These are phyloP conservation scores for Fraxinus anomala DNA, from an alignment of 257 asterid genomes.

Conservation along the genomic window DNA sequence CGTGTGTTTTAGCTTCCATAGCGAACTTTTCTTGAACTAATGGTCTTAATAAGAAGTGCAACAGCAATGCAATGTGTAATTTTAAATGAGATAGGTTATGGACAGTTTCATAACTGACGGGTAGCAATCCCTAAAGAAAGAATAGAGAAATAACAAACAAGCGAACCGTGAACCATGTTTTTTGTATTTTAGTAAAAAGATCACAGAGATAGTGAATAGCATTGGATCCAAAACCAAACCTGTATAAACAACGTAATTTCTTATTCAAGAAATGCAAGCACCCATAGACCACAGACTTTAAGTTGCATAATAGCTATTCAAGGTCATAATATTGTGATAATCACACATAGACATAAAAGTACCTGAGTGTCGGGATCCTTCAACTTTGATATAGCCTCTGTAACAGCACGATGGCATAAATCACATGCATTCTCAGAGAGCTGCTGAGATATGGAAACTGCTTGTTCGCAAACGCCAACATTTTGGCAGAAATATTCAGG, in stretches of 20 bases:
- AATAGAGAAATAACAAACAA: not conserved
- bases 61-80: not conserved
- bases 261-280: not conserved
- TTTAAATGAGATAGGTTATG: not conserved
- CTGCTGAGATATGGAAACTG: conserved; percentile 34
- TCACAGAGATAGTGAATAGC: not conserved
- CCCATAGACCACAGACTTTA: not conserved
- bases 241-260: not conserved
- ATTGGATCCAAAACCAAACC: not conserved
- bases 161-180: not conserved
- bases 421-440: conserved; percentile 63
- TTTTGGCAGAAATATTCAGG: conserved; percentile 63
- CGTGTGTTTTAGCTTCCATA: not conserved
- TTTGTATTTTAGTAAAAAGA: not conserved
- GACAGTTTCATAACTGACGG: not conserved
- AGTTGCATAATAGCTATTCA: not conserved
- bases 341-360: not conserved
- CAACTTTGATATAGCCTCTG: conserved; percentile 73
- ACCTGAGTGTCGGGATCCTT: conserved; percentile 97
- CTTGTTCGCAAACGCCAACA: conserved; percentile 62
- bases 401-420: conserved; percentile 64
- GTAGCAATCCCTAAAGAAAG: not conserved
- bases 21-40: not conserved
- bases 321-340: not conserved
- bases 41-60: not conserved